Evolutionary conservation across 2,329 filamentous ascomycete species (phyloP), one percentile per base, ranked within the genome.

Genomic region (Calonectria montana): DNA sequence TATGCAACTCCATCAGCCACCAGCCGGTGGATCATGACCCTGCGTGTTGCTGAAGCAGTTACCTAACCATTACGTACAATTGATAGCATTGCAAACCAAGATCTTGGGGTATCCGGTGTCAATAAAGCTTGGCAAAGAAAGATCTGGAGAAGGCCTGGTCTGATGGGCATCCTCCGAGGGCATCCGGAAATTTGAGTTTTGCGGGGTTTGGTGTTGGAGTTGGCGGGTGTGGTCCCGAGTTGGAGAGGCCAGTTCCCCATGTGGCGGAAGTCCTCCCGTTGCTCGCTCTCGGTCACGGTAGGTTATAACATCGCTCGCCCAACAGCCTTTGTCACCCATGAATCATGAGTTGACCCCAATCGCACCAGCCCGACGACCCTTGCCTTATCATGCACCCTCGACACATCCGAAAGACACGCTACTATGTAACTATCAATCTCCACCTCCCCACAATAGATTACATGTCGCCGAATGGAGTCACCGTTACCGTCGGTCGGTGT

Each of bases 51-150:
- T 57, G 35, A 31, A 57, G 31, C 12, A 21, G 12, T 59, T 59
- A 59, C 53, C 53, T 59, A 59, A 59, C 35, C 35, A 59, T 59
- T 59, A 59, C 53, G 53, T 59, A 59, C 53, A 59, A 59, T 5
- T 12, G 53, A 57, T 35, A 37, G 18, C 13, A 35, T 16, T 31
- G 12, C 9, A 23, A 13, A 21, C 13, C 35, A 16, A 39, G 37
- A 59, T 59, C 53, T 39, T 15, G 53, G 53, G 53, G 53, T 59
- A 59, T 39, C 31, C 21, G 18, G n/a, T 59, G 53, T 31, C 53
- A 37, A 39, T 23, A 59, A 59, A 39, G 35, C 53, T 59, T 59
- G 53, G 53, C 53, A 39, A 27, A 13, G 53, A 39, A 27, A 35
- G 53, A 59, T 59, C 53, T 59, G 53, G 53, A 59, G 21, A 39